Conservation (phyloP, 1,139 yeast genomes). For the Pneumocystis carinii region DNA sequence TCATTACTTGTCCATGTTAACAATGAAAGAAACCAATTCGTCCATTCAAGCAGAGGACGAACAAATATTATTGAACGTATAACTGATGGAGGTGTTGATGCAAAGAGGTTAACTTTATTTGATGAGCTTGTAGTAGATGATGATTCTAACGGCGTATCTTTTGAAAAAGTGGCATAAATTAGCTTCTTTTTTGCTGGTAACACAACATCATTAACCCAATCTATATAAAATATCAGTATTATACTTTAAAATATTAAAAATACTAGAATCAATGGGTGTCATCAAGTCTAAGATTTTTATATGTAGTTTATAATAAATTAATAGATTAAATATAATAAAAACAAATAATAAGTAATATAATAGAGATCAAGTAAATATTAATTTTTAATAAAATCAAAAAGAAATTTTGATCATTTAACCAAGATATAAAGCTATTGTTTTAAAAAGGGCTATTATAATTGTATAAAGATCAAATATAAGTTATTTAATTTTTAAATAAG, state of each 20-base stretch:
- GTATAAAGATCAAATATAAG: too few species aligned
- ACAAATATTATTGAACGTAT: neutral
- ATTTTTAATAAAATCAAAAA: too few species aligned
- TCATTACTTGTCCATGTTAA: neutral
- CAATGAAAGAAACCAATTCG: neutral
- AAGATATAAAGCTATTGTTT: too few species aligned
- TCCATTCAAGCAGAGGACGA: neutral
- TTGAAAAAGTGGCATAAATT: neutral
- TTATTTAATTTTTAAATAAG: too few species aligned
- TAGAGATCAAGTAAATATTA: too few species aligned
- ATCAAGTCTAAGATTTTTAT: neutral
- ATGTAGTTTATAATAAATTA: neutral
- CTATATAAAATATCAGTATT: neutral
- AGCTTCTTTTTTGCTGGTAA: neutral
- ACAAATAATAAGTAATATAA: too few species aligned
- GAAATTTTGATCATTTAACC: too few species aligned
- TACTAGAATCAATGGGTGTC: neutral
- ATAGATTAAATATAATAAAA: neutral
- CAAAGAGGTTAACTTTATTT: neutral
- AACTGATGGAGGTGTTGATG: neutral
- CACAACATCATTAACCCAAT: neutral
- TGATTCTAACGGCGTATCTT: neutral
- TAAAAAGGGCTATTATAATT: too few species aligned
- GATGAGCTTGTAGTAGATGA: neutral
- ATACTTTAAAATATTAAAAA: neutral